Percentiles rank a stretch among this genome's conserved stretches.
Conservation (phyloP, 768 basidiomycete genomes). For the Lactifluus echinatus region DNA sequence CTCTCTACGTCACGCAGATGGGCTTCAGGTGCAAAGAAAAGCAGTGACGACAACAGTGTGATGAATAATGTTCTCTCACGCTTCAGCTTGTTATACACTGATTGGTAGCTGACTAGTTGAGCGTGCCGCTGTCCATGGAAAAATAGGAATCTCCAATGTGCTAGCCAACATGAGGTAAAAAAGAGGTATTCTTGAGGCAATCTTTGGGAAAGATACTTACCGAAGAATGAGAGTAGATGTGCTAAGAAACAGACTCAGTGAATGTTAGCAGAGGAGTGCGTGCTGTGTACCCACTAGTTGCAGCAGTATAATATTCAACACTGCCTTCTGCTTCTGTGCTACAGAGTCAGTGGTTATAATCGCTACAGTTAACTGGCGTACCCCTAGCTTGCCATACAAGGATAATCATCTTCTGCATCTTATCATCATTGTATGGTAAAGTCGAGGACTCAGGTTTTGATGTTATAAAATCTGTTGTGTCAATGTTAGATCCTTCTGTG, state of each 20-base stretch:
- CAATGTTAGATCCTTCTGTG: too few relatives aligned
- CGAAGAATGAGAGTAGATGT: slow-evolving; percentile 9
- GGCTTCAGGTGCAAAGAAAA: slow-evolving; percentile 10
- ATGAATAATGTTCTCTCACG: slow-evolving; percentile 2
- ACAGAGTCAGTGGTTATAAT: background rate
- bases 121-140: too few relatives aligned
- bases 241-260: background rate
- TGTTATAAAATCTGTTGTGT: slow-evolving; percentile 3
- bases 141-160: slow-evolving; percentile 12
- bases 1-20: slow-evolving; percentile 3
- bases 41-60: slow-evolving; percentile 5
- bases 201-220: too few relatives aligned
- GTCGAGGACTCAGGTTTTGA: background rate
- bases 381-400: slow-evolving; percentile 4
- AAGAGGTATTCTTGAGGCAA: too few relatives aligned
- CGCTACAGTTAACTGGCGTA: background rate
- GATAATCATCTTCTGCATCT: too few relatives aligned
- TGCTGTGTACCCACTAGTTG: background rate
- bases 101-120: background rate
- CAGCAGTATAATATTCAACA: background rate
- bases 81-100: background rate
- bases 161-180: too few relatives aligned
- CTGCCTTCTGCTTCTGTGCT: background rate
- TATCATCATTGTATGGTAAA: background rate
- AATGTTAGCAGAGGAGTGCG: too few relatives aligned